phyloP scores from a whole-genome alignment of 1,284 basidiomycete species.

The Pterula multifida region DNA sequence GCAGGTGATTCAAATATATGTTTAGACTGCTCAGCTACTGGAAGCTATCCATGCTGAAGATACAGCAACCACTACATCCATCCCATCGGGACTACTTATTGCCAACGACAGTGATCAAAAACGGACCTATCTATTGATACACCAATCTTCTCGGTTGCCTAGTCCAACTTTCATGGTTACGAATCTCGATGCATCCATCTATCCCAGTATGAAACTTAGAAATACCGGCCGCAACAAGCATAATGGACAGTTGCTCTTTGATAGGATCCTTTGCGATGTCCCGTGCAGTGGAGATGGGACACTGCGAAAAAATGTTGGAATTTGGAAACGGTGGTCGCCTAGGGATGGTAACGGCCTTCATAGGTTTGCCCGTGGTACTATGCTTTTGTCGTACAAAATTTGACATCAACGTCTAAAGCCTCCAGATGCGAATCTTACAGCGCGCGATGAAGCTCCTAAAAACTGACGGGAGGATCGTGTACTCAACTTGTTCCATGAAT shows the following conservation, averaged over 20 bases:
- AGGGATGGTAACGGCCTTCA: slow-evolving; percentile 89
- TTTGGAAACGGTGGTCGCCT: slow-evolving; percentile 90
- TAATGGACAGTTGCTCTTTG: slow-evolving; percentile 58
- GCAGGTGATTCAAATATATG: slow-evolving; percentile 10
- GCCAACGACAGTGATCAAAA: slow-evolving; percentile 92
- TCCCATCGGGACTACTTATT: slow-evolving; percentile 70
- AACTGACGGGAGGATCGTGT: slow-evolving; percentile 83
- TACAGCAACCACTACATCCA: slow-evolving; percentile 44
- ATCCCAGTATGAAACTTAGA: slow-evolving; percentile 59
- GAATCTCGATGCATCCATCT: slow-evolving; percentile 89
- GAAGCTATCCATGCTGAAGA: slow-evolving; percentile 77
- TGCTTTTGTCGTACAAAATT: slow-evolving; percentile 1
- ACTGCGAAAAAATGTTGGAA: slow-evolving; percentile 86
- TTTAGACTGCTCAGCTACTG: slow-evolving; percentile 78
- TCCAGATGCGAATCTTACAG: slow-evolving; percentile 88
- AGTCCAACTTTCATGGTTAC: slow-evolving; percentile 91
- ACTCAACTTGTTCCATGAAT: slow-evolving; percentile 97
- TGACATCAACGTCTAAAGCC: slow-evolving; percentile 24
- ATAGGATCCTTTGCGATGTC: slow-evolving; percentile 93
- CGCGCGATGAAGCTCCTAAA: slow-evolving; percentile 89
- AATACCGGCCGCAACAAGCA: slow-evolving; percentile 21
- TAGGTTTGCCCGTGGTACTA: too few relatives aligned
- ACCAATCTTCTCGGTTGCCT: slow-evolving; percentile 92
- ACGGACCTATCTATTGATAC: slow-evolving; percentile 93
- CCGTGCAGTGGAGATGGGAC: slow-evolving; percentile 98